Evolutionary conservation across 768 basidiomycete genomes (phyloP), one percentile per base, ranked within the genome.

Genomic region (Mycena rebaudengoi): DNA sequence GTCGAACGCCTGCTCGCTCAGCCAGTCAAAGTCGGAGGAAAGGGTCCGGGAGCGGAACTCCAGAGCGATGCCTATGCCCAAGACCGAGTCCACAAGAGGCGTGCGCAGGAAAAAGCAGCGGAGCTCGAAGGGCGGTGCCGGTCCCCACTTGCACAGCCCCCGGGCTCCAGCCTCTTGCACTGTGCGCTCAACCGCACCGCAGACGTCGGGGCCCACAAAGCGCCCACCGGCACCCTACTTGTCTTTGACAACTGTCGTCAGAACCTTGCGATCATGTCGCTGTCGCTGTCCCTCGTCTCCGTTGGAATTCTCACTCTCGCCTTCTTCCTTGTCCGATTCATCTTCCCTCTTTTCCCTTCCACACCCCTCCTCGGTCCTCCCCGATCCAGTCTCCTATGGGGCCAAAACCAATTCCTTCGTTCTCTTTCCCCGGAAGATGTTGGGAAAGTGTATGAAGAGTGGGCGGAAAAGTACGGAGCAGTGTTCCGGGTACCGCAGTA

Each of bases 1-100:
- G 35, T 70, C 68, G 70, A 82, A 83, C 3, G 83, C 83, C 30
- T 78, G 79, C 62, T 75, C 65, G 58, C 81, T 81, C 40, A 83
- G 71, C 82, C 83, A 84, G 64, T 83, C 81, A 51, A 83, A 84
- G 57, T 83, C 82, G 1, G 82, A 83, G 11, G 78, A 76, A 3
- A 84, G 70, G 0, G 67, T 66, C 14, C 79, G 75, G 5, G 75
- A 60, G 8, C 69, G 51, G 13, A 30, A 58, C 48, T 82, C 75
- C 21, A 82, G 60, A 1, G 74, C 62, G 3, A 83, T 65, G 7
- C 82, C 82, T 35, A 83, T 77, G 2, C 83, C 83, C 21, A 83
- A 75, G 23, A 80, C 73, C 26, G 75, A 77, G 3, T 79, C 72
- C 16, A 72, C 68, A 18, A 84, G 69, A 8, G 77, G 73, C 2